Evolutionary conservation across 225 moss, liverwort and hornwort genomes (phyloP), one percentile per base, ranked within the genome.

Genomic region (Marchantia polymorpha): DNA sequence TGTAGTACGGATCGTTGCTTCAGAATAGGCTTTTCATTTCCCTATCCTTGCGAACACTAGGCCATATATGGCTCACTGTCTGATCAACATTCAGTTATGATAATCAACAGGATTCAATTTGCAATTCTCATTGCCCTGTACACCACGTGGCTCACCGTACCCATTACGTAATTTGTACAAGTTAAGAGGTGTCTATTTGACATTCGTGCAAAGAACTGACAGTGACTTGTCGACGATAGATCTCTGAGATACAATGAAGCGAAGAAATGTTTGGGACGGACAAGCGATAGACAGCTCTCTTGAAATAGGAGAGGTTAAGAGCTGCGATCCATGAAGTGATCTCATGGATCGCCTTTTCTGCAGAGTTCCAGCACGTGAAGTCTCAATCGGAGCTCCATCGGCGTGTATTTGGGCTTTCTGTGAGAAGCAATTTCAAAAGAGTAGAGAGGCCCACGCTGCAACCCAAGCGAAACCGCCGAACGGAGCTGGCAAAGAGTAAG

Each of bases 381-480:
- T 39, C 39, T 39, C 39, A 39, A 39, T 39, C 39, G 39, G 5
- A 39, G 39, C 19, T 19, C 8, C n/a, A 63, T 19, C 63, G 23
- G 63, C 63, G 27, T 27, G 26, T n/a, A 27, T 66, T 30, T 30
- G 7, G 25, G 8, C 1, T 25, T 65, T n/a, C n/a, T n/a, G 39
- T 39, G 39, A 39, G 39, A 39, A 39, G 3, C 39, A 39, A 6
- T 72, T 10, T 93, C 78, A 97, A 79, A 94, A 90, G 47, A 99
- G 82, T 14, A 99, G 86, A 39, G 93, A 90, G 1, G 87, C 90
- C 97, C 97, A 99, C 54, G 92, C 94, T 39, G 74, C 89, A 22
- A 99, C 82, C 11, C 93, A 92, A 59, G 89, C 89, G 55, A 93
- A 90, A 58, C 97, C 94, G 81, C 97, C 97, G 52, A 92, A 93